These are phyloP conservation scores for Boletus semigastroideus DNA, from an alignment of 1,284 basidiomycete species.

Conservation along the genomic window DNA sequence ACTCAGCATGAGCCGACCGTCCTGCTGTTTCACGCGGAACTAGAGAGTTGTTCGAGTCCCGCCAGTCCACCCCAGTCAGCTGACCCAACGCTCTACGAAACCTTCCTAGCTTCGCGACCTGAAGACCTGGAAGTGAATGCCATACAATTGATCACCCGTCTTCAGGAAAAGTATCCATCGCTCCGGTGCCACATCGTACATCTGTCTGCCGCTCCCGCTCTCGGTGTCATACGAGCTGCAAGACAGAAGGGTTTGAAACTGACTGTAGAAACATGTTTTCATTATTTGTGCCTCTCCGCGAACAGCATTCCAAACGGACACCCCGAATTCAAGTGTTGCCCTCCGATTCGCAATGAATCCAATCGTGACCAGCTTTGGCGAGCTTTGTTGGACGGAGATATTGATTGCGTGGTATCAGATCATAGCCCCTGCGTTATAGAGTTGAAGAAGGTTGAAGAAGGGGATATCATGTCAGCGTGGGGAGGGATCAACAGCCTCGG, in stretches of 20 bases:
- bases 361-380: slow-evolving; percentile 80
- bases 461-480: slow-evolving; percentile 88
- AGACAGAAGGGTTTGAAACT: slow-evolving; percentile 62
- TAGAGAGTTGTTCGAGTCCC: slow-evolving; percentile 42
- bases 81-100: slow-evolving; percentile 65
- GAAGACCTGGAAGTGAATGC: slow-evolving; percentile 75
- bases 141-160: slow-evolving; percentile 68
- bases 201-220: slow-evolving; percentile 79
- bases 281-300: slow-evolving; percentile 79
- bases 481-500: slow-evolving; percentile 90
- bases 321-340: slow-evolving; percentile 91
- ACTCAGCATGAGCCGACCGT: slow-evolving; percentile 61
- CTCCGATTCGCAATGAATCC: slow-evolving; percentile 76
- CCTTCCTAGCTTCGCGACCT: slow-evolving; percentile 84
- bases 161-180: slow-evolving; percentile 61
- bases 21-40: slow-evolving; percentile 90
- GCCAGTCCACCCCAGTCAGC: slow-evolving; percentile 15
- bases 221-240: slow-evolving; percentile 74
- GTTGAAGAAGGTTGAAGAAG: slow-evolving; percentile 77
- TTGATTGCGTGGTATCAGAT: slow-evolving; percentile 91
- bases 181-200: slow-evolving; percentile 92
- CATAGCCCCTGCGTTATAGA: slow-evolving; percentile 87
- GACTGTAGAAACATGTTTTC: slow-evolving; percentile 93
- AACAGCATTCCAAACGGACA: slow-evolving; percentile 65
- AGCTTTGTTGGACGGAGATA: slow-evolving; percentile 76